Evolutionary conservation across 306 rosid genomes (phyloP), one percentile per base, ranked within the genome.

Genomic region (Alnus rubra): DNA sequence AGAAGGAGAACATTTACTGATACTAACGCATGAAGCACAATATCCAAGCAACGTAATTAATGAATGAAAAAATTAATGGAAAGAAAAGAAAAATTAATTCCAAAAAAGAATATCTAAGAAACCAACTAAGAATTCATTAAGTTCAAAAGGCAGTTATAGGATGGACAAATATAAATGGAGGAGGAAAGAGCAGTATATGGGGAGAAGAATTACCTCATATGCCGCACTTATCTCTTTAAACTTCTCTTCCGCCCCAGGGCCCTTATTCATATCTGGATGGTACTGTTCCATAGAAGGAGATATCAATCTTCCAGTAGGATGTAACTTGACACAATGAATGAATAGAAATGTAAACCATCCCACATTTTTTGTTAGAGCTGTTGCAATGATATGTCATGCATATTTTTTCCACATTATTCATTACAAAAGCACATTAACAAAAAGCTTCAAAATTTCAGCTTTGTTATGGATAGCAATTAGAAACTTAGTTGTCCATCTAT

Each of bases 191-290:
- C 55, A 28, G 50, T 71, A 64, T 71, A 71, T 35, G 35, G 45
- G 42, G 51, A 74, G 74, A 62, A 84, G 79, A 80, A 83, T 81
- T 82, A 95, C 98, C 99, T 95, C 98, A 52, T 95, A 95, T 31
- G 98, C 99, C 82, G 96, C 94, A 85, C 98, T 90, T 73, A 95
- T 95, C 88, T 93, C 96, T 82, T 95, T 92, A 89, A 95, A 95
- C 84, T 85, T 95, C 76, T 95, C 98, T 79, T 95, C 98, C 23
- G 97, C 88, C 78, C 96, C 96, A 23, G 93, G 88, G 64, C 73
- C 85, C 88, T 86, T 93, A 81, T 85, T 92, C 89, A 92, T 80
- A 82, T 94, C 98, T 39, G 98, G 99, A 90, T 95, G 99, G 82
- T 93, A 90, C 99, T 95, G 85, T 80, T 79, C 54, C 79, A 58